phyloP scores from a whole-genome alignment of 768 basidiomycete genomes.

The Lentinula sp. region DNA sequence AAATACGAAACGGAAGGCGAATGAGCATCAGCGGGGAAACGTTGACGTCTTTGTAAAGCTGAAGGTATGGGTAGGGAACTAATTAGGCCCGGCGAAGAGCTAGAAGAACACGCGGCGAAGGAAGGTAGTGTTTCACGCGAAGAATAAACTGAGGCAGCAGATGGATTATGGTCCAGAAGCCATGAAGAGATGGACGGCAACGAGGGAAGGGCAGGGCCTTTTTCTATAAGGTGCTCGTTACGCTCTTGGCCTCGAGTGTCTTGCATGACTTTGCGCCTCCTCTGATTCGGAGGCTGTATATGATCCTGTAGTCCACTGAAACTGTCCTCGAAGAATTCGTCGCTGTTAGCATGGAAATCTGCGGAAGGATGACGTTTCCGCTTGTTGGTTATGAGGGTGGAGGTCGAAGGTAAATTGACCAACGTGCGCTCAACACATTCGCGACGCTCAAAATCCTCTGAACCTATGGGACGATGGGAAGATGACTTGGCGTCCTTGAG shows the following conservation, averaged over 20 bases:
- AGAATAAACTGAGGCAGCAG: conserved; percentile 22
- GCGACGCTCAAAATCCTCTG: conserved; percentile 5
- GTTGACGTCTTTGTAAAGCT: not conserved
- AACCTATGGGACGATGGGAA: conserved; percentile 17
- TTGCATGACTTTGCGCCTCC: not conserved
- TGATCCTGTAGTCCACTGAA: not conserved
- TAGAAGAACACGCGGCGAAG: conserved; percentile 23
- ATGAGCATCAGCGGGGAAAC: not conserved
- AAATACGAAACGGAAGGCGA: conserved; percentile 27
- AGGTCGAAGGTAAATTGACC: not conserved
- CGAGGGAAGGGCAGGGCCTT: conserved; percentile 14
- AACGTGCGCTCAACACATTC: conserved; percentile 9
- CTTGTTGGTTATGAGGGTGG: not conserved
- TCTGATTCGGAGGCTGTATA: not conserved
- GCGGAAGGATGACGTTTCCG: not conserved
- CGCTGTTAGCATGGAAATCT: not conserved
- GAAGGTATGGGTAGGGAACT: conserved; percentile 7
- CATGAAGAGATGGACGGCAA: conserved; percentile 68
- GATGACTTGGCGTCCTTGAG: conserved; percentile 11
- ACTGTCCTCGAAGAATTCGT: not conserved
- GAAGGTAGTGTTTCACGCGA: not conserved
- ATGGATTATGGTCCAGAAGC: conserved; percentile 38
- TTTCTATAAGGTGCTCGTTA: conserved; percentile 6
- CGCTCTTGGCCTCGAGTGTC: conserved; percentile 1
- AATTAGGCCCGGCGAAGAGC: conserved; percentile 11